A percentile compares a stretch with the other conserved stretches of the same genome.
These are phyloP conservation scores for Allomyces macrogynus DNA, from an alignment of 192 early-diverging fungal species.

Conservation along the genomic window DNA sequence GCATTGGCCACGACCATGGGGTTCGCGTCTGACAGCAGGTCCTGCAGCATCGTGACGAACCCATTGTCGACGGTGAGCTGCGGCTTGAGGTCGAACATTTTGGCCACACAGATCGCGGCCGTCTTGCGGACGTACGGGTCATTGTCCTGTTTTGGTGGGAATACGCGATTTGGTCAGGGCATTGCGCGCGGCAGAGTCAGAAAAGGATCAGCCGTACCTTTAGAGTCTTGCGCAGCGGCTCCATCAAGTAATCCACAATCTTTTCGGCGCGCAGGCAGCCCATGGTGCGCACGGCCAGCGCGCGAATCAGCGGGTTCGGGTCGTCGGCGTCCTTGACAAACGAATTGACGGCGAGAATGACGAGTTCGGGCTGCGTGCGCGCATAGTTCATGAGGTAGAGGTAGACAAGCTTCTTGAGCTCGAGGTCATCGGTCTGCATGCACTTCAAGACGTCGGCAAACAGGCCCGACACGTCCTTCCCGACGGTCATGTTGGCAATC, in stretches of 20 bases:
- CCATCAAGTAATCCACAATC: conserved; percentile 79
- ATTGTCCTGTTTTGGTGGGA: conserved; percentile 27
- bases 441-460: conserved; percentile 98
- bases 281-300: conserved; percentile 97
- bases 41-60: conserved; percentile 63
- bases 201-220: conserved; percentile 3
- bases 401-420: conserved; percentile 95
- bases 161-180: no score
- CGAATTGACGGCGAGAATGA: conserved; percentile 88
- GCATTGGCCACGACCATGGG: conserved; percentile 96
- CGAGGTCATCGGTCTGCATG: conserved; percentile 97
- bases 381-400: conserved; percentile 97
- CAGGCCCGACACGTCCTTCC: conserved; percentile 86
- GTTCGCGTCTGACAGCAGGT: conserved; percentile 81
- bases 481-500: conserved; percentile 99
- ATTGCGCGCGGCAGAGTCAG: no score
- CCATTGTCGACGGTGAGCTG: conserved; percentile 78
- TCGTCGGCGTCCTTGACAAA: conserved; percentile 98
- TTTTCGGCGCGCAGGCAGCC: conserved; percentile 88
- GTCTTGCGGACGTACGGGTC: conserved; percentile 98
- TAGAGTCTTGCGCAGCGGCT: conserved; percentile 77
- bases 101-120: conserved; percentile 85
- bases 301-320: conserved; percentile 79
- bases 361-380: conserved; percentile 88
- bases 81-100: conserved; percentile 80